These are phyloP conservation scores for Solanum chiquidenum DNA, from an alignment of 257 asterid species.

Conservation along the genomic window DNA sequence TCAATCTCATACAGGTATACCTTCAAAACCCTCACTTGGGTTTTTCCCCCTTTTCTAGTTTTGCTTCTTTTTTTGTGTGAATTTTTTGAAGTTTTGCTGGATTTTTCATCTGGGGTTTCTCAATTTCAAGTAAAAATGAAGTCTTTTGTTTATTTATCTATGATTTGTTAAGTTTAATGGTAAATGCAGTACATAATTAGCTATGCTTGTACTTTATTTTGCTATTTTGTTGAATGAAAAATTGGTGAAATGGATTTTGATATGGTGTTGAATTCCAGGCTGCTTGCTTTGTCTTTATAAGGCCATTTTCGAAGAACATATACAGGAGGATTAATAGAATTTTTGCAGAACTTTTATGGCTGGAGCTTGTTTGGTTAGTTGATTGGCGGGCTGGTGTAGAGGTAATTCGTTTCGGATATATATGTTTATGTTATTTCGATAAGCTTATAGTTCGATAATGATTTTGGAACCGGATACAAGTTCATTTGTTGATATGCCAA, in stretches of 20 bases:
- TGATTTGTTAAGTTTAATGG: background rate
- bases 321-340: conserved; percentile 73
- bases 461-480: background rate
- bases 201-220: background rate
- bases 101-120: background rate
- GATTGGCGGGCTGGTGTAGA: conserved; percentile 98
- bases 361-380: conserved; percentile 89
- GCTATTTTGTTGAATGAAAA: background rate
- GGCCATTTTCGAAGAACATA: conserved; percentile 69
- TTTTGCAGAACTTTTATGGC: conserved; percentile 77
- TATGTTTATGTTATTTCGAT: background rate
- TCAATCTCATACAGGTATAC: conserved; percentile 67
- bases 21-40: background rate
- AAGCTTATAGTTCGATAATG: background rate
- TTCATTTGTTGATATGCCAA: background rate
- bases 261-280: conserved; percentile 39
- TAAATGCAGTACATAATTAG: background rate
- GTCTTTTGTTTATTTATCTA: background rate
- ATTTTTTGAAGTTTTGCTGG: background rate
- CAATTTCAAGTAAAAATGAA: background rate
- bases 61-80: background rate
- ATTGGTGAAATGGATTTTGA: background rate
- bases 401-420: conserved; percentile 25
- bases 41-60: background rate
- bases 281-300: conserved; percentile 38